Percentiles rank a stretch among this genome's conserved stretches.
These are phyloP conservation scores for Chloromonas sp. DNA, from an alignment of 163 green algal genomes.

Conservation along the genomic window DNA sequence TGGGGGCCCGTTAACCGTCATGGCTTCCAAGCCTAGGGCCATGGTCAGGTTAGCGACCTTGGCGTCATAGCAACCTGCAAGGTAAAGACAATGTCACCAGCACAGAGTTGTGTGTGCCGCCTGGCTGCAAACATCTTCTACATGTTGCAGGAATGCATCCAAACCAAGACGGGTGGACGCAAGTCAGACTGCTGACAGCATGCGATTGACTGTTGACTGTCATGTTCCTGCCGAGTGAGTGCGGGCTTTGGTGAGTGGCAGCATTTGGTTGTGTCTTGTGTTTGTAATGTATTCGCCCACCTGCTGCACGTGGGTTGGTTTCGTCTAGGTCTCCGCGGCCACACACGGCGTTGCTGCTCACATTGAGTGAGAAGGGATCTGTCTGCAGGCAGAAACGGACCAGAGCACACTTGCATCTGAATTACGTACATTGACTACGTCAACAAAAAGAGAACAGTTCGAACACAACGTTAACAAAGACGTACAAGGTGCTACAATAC, in stretches of 20 bases:
- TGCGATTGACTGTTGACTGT: background rate
- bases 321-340: background rate
- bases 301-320: background rate
- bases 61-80: background rate
- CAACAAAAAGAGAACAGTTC: no score
- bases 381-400: background rate
- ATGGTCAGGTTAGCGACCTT: background rate
- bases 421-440: no score
- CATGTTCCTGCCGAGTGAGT: no score
- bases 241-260: background rate
- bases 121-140: no score
- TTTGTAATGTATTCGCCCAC: background rate
- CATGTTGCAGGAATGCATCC: no score
- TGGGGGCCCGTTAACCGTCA: background rate
- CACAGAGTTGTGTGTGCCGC: no score
- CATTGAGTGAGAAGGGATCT: background rate
- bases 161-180: background rate
- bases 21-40: background rate
- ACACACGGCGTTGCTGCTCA: background rate
- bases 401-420: no score
- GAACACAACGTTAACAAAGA: no score
- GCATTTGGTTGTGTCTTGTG: background rate
- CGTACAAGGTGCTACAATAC: no score
- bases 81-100: background rate
- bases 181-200: background rate